phyloP scores from a whole-genome alignment of 2,329 filamentous ascomycete genomes.

The Rosellinia necatrix region DNA sequence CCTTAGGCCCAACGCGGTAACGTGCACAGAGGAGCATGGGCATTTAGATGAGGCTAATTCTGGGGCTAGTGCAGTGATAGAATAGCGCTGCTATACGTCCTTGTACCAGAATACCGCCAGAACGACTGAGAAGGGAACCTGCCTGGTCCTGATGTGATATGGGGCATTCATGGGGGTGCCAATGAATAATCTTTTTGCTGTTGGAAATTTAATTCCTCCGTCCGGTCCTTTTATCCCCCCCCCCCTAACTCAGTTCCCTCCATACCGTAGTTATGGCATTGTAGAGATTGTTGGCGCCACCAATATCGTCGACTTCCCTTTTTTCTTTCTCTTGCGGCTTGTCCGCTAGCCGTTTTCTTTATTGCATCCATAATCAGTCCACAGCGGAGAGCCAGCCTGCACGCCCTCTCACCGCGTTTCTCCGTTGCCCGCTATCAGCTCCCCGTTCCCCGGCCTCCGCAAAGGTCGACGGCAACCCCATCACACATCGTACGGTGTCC shows the following conservation, averaged over 20 bases:
- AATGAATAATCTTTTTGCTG: constrained; percentile 24
- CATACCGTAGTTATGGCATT: constrained; percentile 25
- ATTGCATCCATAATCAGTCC: constrained; percentile 23
- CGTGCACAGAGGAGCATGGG: too few species aligned
- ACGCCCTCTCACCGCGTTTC: background rate
- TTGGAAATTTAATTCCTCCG: constrained; percentile 16
- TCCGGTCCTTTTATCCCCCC: constrained; percentile 14
- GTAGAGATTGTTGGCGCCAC: constrained; percentile 15
- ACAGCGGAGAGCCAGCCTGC: constrained; percentile 6
- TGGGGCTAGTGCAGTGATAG: too few species aligned
- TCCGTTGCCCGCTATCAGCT: background rate
- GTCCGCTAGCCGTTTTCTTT: constrained; percentile 29
- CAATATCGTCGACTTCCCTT: constrained; percentile 9
- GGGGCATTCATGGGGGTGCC: constrained; percentile 11
- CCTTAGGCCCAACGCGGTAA: too few species aligned
- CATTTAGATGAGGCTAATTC: too few species aligned
- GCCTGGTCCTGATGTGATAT: too few species aligned
- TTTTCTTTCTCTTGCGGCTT: constrained; percentile 25
- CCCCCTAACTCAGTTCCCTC: too few species aligned
- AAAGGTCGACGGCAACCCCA: constrained; percentile 21
- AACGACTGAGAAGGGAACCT: too few species aligned
- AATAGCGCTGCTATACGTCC: too few species aligned
- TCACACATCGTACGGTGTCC: too few species aligned
- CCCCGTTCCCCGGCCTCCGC: background rate
- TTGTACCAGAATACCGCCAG: too few species aligned